Evolutionary conservation across 495 filamentous ascomycete genomes (phyloP).

Genomic region (Zalerion maritima): DNA sequence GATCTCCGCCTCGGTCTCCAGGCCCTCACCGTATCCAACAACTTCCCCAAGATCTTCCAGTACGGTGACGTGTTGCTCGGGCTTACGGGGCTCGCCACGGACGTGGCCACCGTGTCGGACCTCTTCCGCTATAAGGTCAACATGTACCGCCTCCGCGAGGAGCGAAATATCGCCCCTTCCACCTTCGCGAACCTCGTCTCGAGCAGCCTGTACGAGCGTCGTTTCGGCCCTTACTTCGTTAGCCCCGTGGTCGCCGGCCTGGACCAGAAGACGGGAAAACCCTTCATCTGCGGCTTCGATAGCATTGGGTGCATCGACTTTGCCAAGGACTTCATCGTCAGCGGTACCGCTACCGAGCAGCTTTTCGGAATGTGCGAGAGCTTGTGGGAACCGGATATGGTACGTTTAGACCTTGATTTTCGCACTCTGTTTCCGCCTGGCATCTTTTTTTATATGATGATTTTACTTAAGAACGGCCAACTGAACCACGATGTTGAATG

Average conservation of each 20-base stretch:
- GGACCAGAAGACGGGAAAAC: conserved; percentile 78
- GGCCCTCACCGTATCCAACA: conserved; percentile 92
- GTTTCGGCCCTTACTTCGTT: conserved; percentile 94
- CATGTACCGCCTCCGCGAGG: conserved; percentile 97
- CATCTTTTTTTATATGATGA: neutral
- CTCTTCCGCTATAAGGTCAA: conserved; percentile 99
- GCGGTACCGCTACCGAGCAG: conserved; percentile 90
- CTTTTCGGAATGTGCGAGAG: conserved; percentile 97
- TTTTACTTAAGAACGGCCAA: neutral
- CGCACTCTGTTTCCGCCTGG: neutral
- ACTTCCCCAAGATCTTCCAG: conserved; percentile 99
- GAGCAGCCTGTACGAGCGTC: conserved; percentile 75
- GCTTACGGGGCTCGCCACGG: conserved; percentile 88
- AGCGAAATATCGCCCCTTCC: conserved; percentile 83
- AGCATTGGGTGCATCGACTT: conserved; percentile 99
- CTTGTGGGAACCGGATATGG: conserved; percentile 93
- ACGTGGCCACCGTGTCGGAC: conserved; percentile 87
- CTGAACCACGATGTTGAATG: neutral
- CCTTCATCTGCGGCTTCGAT: conserved; percentile 98
- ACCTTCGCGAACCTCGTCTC: conserved; percentile 94
- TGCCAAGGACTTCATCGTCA: conserved; percentile 97
- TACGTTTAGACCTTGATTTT: conserved; percentile 27
- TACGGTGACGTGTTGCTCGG: conserved; percentile 96
- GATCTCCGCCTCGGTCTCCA: conserved; percentile 96
- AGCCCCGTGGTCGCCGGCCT: conserved; percentile 87